Conservation (phyloP, 352 stramenopile species). For the Globisporangium polare region DNA sequence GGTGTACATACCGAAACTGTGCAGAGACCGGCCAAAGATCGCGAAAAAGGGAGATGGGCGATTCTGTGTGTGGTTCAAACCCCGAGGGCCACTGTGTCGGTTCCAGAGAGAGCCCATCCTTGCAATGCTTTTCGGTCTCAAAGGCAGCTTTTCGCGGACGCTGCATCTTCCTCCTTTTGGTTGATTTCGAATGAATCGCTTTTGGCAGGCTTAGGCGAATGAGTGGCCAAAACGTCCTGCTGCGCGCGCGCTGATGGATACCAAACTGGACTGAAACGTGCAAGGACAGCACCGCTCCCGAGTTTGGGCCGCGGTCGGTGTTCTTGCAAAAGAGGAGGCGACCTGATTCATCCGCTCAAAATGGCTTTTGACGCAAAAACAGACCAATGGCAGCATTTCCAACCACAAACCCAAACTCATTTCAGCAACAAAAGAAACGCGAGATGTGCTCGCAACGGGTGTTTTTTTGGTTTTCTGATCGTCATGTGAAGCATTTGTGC, state of each 20-base stretch:
- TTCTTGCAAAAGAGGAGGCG: too few species aligned
- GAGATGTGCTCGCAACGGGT: too few species aligned
- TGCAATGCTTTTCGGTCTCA: neutral
- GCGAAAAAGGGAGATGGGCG: neutral
- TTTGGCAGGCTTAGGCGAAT: too few species aligned
- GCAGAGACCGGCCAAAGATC: neutral
- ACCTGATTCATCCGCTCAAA: too few species aligned
- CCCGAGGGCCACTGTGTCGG: too few species aligned
- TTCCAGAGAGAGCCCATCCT: neutral
- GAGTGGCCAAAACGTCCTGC: neutral
- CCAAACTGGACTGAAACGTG: constrained; percentile 1
- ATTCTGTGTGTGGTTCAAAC: neutral
- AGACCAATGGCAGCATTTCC: neutral
- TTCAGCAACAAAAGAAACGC: too few species aligned
- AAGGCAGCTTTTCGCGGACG: neutral
- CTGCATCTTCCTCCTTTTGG: too few species aligned
- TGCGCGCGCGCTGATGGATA: neutral
- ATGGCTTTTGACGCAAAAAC: neutral
- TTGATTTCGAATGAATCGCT: too few species aligned
- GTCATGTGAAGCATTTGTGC: too few species aligned
- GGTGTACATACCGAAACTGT: neutral
- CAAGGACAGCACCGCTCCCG: neutral
- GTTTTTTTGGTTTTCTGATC: too few species aligned
- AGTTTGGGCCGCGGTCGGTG: neutral
- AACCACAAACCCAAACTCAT: too few species aligned